A percentile compares a stretch with the other conserved stretches of the same genome.
Conservation (phyloP, 2,329 filamentous ascomycete genomes). For the Aspergillus hiratsukae region DNA sequence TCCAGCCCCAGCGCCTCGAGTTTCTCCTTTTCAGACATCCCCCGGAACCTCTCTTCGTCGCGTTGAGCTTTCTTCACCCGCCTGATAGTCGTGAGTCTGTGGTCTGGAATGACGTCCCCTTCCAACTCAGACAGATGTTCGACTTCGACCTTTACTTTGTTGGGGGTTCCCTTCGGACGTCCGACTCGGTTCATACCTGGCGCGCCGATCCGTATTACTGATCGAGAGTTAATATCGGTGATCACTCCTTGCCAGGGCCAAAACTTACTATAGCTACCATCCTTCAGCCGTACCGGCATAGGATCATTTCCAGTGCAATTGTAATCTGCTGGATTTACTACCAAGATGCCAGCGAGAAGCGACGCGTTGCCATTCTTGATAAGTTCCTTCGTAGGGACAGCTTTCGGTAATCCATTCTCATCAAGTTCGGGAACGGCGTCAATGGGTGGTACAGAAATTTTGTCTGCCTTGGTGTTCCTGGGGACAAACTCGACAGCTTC, state of each 20-base stretch:
- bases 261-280: conserved; percentile 30
- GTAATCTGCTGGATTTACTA: conserved; percentile 31
- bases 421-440: conserved; percentile 38
- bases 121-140: conserved; percentile 9
- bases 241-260: not conserved
- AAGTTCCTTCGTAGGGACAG: conserved; percentile 30
- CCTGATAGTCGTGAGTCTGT: conserved; percentile 2
- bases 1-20: conserved; percentile 38
- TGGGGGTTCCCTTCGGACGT: conserved; percentile 15
- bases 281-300: conserved; percentile 20
- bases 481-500: conserved; percentile 45
- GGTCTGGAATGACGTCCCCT: conserved; percentile 5
- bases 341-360: conserved; percentile 38
- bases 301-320: conserved; percentile 32
- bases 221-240: not conserved
- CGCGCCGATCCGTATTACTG: not conserved
- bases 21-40: conserved; percentile 35
- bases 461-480: conserved; percentile 27
- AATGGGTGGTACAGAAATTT: conserved; percentile 24
- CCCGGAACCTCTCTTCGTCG: conserved; percentile 18
- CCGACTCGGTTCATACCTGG: conserved; percentile 2
- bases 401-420: conserved; percentile 45
- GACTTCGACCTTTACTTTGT: conserved; percentile 10
- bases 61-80: conserved; percentile 10
- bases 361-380: conserved; percentile 40